Base-by-base conservation (phyloP, 192 early-diverging fungal species). In the Mortierella claussenii region DNA sequence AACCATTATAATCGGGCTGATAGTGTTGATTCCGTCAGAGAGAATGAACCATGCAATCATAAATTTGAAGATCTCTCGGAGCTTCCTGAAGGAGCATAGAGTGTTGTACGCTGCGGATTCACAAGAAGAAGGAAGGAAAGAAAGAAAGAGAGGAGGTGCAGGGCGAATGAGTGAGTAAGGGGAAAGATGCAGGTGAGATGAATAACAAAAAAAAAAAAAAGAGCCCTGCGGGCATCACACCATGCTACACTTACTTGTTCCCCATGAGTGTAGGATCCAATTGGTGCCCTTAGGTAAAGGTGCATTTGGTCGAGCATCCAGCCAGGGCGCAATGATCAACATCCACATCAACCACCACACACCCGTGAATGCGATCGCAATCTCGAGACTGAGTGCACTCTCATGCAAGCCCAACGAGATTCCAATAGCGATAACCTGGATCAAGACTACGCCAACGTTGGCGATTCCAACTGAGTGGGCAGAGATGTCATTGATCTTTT, bases 1-100 rank as follows among this genome's bases (percentile, higher is more conserved):
- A 12, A 92, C 61, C 21, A 87, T 76, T 17, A 85, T 74, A 15
- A 90, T 80, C n/a, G 81, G 52, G 17, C 65, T 46, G 44, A 88
- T 61, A 28, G 88, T 87, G 54, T 54, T 88, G 61, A 86, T 76
- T 2, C 83, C 86, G 60, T 92, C 91, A 18, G 86, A 83, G 48
- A 86, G 85, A 42, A 91, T 79, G 65, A 90, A 91, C 87, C 87
- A 92, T 0, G 82, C 80, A 0, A 87, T n/a, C 43, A 92, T 81
- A 61, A 90, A 89, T 56, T 80, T 74, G 75, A 86, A 87, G 20
- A 83, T 71, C 27, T 86, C 64, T 13, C 76, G 57, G 0, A 91
- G 68, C 57, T 85, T 58, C 10, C 66, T 45, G 24, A 82, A 69
- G 18, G 68, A 57, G 6, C 15, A 18, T 13, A 85, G 30, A 0